Conservation (phyloP, 2,329 filamentous ascomycete genomes). For the Xylariaceae sp. region DNA sequence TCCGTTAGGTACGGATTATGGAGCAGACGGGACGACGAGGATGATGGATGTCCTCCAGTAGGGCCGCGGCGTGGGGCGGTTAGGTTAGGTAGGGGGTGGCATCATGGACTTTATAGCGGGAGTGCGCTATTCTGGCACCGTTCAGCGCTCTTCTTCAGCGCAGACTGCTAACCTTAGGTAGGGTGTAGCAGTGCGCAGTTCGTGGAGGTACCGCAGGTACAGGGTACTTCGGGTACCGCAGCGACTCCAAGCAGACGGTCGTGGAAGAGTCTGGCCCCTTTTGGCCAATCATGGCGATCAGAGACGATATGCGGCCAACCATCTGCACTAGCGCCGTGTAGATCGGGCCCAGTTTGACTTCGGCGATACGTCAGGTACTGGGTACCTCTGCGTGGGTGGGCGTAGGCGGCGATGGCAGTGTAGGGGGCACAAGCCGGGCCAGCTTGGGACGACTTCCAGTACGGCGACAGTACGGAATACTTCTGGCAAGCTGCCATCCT, state of each 20-base stretch:
- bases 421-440: too few species aligned
- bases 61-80: slow-evolving; percentile 24
- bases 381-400: too few species aligned
- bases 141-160: slow-evolving; percentile 8
- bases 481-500: neutral
- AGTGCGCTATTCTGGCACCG: slow-evolving; percentile 25
- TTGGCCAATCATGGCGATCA: neutral
- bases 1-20: too few species aligned
- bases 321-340: neutral
- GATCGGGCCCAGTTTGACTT: neutral
- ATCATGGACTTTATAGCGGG: neutral
- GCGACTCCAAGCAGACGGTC: slow-evolving; percentile 17
- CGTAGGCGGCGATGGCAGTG: too few species aligned
- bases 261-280: neutral
- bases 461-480: too few species aligned
- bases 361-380: neutral
- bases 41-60: slow-evolving; percentile 10
- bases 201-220: slow-evolving; percentile 22
- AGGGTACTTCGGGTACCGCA: slow-evolving; percentile 22
- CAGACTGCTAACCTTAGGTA: neutral
- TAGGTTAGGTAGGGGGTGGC: slow-evolving; percentile 15
- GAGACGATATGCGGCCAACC: neutral
- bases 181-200: neutral
- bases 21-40: too few species aligned
- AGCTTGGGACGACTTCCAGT: too few species aligned